A percentile compares a stretch with the other conserved stretches of the same genome.
These are phyloP conservation scores for Exophiala lecanii-corni DNA, from an alignment of 2,329 filamentous ascomycete species.

Conservation along the genomic window DNA sequence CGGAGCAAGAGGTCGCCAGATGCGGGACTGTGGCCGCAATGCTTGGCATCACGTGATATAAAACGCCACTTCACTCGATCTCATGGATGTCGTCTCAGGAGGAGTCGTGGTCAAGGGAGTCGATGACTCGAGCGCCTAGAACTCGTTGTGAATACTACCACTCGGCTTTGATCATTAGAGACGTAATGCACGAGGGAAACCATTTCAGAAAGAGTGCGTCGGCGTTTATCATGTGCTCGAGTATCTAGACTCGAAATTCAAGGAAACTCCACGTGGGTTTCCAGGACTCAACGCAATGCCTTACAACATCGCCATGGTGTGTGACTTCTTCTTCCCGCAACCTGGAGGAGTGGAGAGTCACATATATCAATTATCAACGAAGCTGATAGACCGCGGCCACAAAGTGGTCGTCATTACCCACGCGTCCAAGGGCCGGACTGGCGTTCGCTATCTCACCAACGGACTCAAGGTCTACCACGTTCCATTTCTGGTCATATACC, in stretches of 20 bases:
- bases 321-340: slow-evolving; percentile 99
- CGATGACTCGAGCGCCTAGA: too few relatives aligned
- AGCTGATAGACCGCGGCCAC: slow-evolving; percentile 94
- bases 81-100: too few relatives aligned
- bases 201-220: too few relatives aligned
- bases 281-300: slow-evolving; percentile 46
- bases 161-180: too few relatives aligned
- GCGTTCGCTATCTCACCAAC: slow-evolving; percentile 92
- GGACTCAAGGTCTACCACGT: slow-evolving; percentile 98
- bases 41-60: too few relatives aligned
- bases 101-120: too few relatives aligned
- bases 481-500: slow-evolving; percentile 92
- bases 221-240: too few relatives aligned
- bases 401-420: slow-evolving; percentile 98
- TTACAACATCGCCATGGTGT: slow-evolving; percentile 83
- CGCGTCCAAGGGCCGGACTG: slow-evolving; percentile 83
- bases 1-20: neutral
- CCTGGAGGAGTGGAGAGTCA: slow-evolving; percentile 95
- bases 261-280: neutral
- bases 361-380: slow-evolving; percentile 95
- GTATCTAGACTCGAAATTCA: too few relatives aligned
- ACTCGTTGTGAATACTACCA: too few relatives aligned
- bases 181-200: too few relatives aligned
- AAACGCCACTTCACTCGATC: too few relatives aligned
- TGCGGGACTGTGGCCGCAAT: too few relatives aligned